Evolutionary conservation across 192 early-diverging fungal species (phyloP), one percentile per base, ranked within the genome.

Genomic region (Backusella psychrophila): DNA sequence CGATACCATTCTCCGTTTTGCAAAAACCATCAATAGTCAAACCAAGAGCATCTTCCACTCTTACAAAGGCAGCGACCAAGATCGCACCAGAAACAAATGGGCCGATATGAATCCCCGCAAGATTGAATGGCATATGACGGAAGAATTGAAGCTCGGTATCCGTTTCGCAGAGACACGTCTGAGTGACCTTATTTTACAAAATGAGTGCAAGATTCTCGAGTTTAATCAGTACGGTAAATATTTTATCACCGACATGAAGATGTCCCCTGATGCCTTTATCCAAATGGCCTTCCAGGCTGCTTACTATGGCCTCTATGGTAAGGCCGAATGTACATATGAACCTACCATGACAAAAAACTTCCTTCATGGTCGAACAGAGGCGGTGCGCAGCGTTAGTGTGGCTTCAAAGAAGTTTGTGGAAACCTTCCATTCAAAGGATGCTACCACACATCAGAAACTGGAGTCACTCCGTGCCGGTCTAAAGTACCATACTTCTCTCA

Each of bases 301-400:
- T 6, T 96, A 90, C 81, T 92, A 90, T 83, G 89, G 91, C n/a
- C 72, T 94, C n/a, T 93, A 96, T 80, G 85, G 87, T 33, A 78
- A 80, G 38, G 77, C 83, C 71, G 89, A 93, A 21, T 83, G 89
- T 14, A 90, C 90, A 15, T 96, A 96, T 80, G 95, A 96, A 78
- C 93, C 95, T 6, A 94, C 77, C 74, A 91, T 92, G 78, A 86
- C 89, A 15, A 89, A 92, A 12, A 53, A 80, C 52, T 96, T 90
- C 71, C 59, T 93, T 68, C 93, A 93, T 69, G 95, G 95, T 0
- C 86, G 95, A 6, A 96, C 95, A 0, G 95, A 96, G 76, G 93
- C 94, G 0, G 88, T 92, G 72, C 89, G 94, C 49, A 89, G 90
- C n/a, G 84, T 94, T 15, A 91, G 92, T 8, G 41, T 80, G 0